phyloP scores from a whole-genome alignment of 768 basidiomycete genomes.

The Pilatotrama ljubarskyi region DNA sequence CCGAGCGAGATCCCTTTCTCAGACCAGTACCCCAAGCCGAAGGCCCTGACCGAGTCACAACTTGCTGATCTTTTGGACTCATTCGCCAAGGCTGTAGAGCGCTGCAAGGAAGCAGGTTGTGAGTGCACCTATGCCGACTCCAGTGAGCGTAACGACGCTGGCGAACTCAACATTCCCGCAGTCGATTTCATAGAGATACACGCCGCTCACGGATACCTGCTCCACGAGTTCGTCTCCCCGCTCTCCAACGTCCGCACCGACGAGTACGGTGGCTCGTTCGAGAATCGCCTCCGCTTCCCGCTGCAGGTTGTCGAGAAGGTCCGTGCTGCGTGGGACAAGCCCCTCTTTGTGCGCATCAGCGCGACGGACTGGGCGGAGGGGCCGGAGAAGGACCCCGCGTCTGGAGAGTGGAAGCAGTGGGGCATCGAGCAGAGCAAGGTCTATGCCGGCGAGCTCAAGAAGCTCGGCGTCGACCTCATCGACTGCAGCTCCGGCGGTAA shows the following conservation, averaged over 20 bases:
- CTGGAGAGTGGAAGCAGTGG: slow-evolving; percentile 64
- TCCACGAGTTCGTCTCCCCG: slow-evolving; percentile 70
- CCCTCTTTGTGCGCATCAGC: slow-evolving; percentile 66
- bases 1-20: slow-evolving; percentile 62
- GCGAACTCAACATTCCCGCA: slow-evolving; percentile 25
- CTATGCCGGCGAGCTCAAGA: slow-evolving; percentile 53
- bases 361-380: slow-evolving; percentile 57
- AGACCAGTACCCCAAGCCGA: slow-evolving; percentile 53
- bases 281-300: slow-evolving; percentile 71
- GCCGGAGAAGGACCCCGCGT: slow-evolving; percentile 49
- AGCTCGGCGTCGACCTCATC: slow-evolving; percentile 73
- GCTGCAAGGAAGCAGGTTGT: slow-evolving; percentile 66
- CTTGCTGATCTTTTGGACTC: slow-evolving; percentile 60
- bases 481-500: slow-evolving; percentile 67
- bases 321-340: slow-evolving; percentile 63
- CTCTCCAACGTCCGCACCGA: slow-evolving; percentile 74
- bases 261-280: slow-evolving; percentile 68
- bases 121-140: slow-evolving; percentile 23
- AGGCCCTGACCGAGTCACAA: slow-evolving; percentile 54
- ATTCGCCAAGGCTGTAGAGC: slow-evolving; percentile 53
- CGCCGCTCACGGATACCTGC: slow-evolving; percentile 70
- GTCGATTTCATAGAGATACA: slow-evolving; percentile 76
- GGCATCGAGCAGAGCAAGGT: slow-evolving; percentile 75
- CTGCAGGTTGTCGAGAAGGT: slow-evolving; percentile 54
- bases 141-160: no score